Base-by-base conservation (phyloP, 306 rosid species). In the Vachellia collinsii region DNA sequence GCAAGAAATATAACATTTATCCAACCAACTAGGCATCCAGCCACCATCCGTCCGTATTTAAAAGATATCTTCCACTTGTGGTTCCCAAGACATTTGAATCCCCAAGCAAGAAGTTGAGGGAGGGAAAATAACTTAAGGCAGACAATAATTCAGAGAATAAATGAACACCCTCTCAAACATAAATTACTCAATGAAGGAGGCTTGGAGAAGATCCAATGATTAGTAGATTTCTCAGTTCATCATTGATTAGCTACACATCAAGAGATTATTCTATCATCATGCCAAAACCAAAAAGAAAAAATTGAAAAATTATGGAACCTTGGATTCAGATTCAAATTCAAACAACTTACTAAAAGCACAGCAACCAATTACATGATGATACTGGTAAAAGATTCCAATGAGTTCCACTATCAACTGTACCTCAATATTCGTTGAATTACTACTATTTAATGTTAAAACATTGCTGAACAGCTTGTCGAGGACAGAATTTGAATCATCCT, bases 391-490 rank as follows among this genome's bases (percentile, higher is more conserved):
- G 25, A 69, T 43, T 69, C 8, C 54, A 43, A 46, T 51, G 78
- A 71, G 50, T 51, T 62, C 63, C 73, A 39, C 23, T 72, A 74
- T 54, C 87, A 93, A 98, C 17, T 42, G 73, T 67, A 67, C 99
- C 97, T 90, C 94, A 86, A 74, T 80, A 73, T 77, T 87, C 74
- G 89, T 72, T 61, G 90, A 69, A 79, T 78, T 85, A 74, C 83
- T 89, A 70, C 70, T 84, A 74, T 85, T 87, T 53, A 79, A 71
- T 44, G 91, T 66, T 80, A 86, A 84, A 75, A 90, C 82, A 86
- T 82, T 71, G 75, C 91, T 88, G 63, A 96, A 93, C 83, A 96
- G 83, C 85, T 92, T 93, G 41, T 84, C 92, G 56, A 96, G 85
- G 72, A 92, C 80, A 82, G 99, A 91, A 78, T 89, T 83, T 70